These are phyloP conservation scores for Lanmaoa rubissima DNA, from an alignment of 768 basidiomycete species.

Conservation along the genomic window DNA sequence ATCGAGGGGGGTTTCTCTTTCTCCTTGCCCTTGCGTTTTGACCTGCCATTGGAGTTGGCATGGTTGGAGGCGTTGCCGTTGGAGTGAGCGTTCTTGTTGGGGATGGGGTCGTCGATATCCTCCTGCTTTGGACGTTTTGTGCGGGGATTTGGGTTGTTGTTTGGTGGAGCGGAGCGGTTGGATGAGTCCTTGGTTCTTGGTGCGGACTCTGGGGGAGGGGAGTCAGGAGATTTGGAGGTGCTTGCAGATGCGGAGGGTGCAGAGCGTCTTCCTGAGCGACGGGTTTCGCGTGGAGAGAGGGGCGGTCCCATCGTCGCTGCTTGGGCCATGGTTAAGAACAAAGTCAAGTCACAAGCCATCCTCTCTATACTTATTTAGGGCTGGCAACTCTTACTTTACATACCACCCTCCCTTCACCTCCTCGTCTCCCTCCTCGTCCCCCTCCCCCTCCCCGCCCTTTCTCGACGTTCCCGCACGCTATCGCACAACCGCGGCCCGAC, in stretches of 20 bases:
- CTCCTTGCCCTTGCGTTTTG: conserved; percentile 66
- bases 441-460: background rate
- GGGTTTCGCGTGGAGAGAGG: conserved; percentile 71
- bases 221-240: conserved; percentile 73
- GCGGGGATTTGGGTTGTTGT: conserved; percentile 39
- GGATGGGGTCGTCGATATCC: conserved; percentile 60
- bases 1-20: conserved; percentile 49
- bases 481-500: background rate
- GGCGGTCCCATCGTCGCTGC: conserved; percentile 74
- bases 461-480: background rate
- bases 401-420: conserved; percentile 1
- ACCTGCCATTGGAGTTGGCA: conserved; percentile 36
- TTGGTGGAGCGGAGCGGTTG: conserved; percentile 38
- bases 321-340: conserved; percentile 51
- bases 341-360: conserved; percentile 2
- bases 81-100: conserved; percentile 42
- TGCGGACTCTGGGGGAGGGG: conserved; percentile 48
- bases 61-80: conserved; percentile 33
- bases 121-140: conserved; percentile 72
- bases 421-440: background rate
- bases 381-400: conserved; percentile 29
- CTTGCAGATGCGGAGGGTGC: conserved; percentile 64
- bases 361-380: conserved; percentile 35
- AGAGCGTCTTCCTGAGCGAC: conserved; percentile 75
- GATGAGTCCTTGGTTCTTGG: conserved; percentile 43